phyloP scores from a whole-genome alignment of 2,329 filamentous ascomycete genomes.

The Cladobotryum mycophilum region DNA sequence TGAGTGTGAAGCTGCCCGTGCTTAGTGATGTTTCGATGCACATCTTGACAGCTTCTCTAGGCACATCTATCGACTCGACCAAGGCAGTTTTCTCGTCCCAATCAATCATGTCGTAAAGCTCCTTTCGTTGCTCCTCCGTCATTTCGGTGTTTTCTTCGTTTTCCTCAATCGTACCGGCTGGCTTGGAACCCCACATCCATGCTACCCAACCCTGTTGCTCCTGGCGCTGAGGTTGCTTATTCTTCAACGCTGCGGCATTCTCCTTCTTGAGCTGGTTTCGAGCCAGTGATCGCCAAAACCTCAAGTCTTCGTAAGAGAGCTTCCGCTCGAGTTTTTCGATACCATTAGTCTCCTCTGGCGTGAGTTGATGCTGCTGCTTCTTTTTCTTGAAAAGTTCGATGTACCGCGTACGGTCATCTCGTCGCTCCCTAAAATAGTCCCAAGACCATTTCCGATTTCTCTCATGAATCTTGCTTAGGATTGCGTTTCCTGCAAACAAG shows the following conservation, averaged over 20 bases:
- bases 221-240: constrained; percentile 44
- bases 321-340: constrained; percentile 77
- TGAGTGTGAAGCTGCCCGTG: constrained; percentile 92
- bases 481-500: constrained; percentile 80
- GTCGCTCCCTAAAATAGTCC: constrained; percentile 87
- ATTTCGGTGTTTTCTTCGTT: constrained; percentile 72
- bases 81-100: constrained; percentile 95
- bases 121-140: constrained; percentile 91
- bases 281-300: constrained; percentile 93
- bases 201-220: constrained; percentile 81
- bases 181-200: constrained; percentile 85
- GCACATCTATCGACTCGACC: constrained; percentile 79
- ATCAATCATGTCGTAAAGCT: constrained; percentile 95
- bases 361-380: constrained; percentile 67
- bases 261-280: constrained; percentile 94
- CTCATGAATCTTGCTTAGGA: constrained; percentile 91
- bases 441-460: constrained; percentile 90
- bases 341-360: constrained; percentile 63
- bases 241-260: constrained; percentile 80
- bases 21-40: constrained; percentile 89
- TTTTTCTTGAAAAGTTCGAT: constrained; percentile 96
- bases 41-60: constrained; percentile 85
- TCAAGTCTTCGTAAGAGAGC: constrained; percentile 85
- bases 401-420: constrained; percentile 82
- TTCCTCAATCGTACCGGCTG: constrained; percentile 52